A percentile compares a stretch with the other conserved stretches of the same genome.
These are phyloP conservation scores for Psophocarpus tetragonolobus DNA, from an alignment of 306 rosid species.

Conservation along the genomic window DNA sequence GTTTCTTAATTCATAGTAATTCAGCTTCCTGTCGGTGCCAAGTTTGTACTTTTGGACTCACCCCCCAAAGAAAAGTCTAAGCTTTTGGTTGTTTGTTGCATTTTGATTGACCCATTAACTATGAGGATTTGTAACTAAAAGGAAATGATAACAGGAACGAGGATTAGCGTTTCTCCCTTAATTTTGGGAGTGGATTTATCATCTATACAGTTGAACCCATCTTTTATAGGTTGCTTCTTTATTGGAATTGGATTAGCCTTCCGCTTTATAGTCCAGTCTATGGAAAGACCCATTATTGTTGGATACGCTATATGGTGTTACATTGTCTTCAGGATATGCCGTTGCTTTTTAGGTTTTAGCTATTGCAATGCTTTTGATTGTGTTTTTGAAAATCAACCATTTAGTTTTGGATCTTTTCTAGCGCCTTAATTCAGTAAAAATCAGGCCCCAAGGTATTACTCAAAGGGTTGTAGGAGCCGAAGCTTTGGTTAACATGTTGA, in stretches of 20 bases:
- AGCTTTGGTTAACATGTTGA: not conserved
- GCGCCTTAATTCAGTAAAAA: not conserved
- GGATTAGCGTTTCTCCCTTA: not conserved
- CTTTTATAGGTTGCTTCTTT: not conserved
- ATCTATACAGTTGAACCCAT: not conserved
- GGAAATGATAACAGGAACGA: not conserved
- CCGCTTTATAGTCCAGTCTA: constrained; percentile 1
- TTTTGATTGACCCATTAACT: constrained; percentile 2
- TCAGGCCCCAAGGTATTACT: not conserved
- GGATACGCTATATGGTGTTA: not conserved
- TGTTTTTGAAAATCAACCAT: not conserved
- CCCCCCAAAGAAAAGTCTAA: not conserved
- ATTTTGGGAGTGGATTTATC: not conserved
- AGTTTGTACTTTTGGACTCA: not conserved
- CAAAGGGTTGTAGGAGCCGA: not conserved
- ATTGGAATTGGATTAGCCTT: not conserved
- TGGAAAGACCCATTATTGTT: not conserved
- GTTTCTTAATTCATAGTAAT: not conserved
- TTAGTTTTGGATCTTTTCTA: constrained; percentile 19
- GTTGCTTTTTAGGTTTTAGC: not conserved
- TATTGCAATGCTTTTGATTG: not conserved
- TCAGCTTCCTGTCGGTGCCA: constrained; percentile 4
- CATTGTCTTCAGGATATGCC: constrained; percentile 6
- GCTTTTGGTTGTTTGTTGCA: not conserved
- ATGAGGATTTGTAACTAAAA: not conserved